A percentile compares a stretch with the other conserved stretches of the same genome.
These are phyloP conservation scores for Termitomyces bulborhizus DNA, from an alignment of 768 basidiomycete genomes.

Conservation along the genomic window DNA sequence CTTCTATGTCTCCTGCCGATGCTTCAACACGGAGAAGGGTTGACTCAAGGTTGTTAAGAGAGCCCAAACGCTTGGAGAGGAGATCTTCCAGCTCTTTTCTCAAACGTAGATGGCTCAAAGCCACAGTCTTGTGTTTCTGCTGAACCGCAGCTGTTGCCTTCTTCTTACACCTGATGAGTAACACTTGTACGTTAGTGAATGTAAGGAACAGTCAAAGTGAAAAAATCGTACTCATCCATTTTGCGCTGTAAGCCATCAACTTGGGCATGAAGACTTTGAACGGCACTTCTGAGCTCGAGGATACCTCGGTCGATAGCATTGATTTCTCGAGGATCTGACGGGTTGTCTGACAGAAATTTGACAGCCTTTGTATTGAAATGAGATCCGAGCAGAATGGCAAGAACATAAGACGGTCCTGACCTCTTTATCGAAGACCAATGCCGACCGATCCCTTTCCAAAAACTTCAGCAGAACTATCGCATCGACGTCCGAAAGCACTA, in stretches of 20 bases:
- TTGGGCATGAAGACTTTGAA: conserved; percentile 61
- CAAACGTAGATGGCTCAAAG: conserved; percentile 71
- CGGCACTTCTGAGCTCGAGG: conserved; percentile 70
- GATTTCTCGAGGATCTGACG: conserved; percentile 37
- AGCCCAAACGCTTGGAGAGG: conserved; percentile 64
- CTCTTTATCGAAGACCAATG: conserved; percentile 59
- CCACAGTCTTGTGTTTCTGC: conserved; percentile 65
- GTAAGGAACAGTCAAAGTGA: not conserved
- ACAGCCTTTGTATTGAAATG: conserved; percentile 50
- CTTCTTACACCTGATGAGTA: conserved; percentile 46
- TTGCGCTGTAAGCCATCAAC: conserved; percentile 61
- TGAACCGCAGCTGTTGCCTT: conserved; percentile 62
- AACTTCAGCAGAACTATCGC: conserved; percentile 66
- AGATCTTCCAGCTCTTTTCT: conserved; percentile 79
- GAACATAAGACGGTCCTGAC: conserved; percentile 32
- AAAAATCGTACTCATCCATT: conserved; percentile 58
- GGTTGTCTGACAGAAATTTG: conserved; percentile 57
- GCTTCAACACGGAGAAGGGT: conserved; percentile 81
- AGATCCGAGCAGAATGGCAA: not conserved
- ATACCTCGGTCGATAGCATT: conserved; percentile 80
- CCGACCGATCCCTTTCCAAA: conserved; percentile 68
- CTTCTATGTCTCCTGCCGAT: conserved; percentile 87
- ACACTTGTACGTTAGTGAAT: not conserved
- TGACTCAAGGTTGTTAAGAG: conserved; percentile 66
- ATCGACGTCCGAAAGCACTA: conserved; percentile 52